Percentiles rank a stretch among this genome's conserved stretches.
Conservation (phyloP, 495 filamentous ascomycete genomes). For the Annulohypoxylon bovei region DNA sequence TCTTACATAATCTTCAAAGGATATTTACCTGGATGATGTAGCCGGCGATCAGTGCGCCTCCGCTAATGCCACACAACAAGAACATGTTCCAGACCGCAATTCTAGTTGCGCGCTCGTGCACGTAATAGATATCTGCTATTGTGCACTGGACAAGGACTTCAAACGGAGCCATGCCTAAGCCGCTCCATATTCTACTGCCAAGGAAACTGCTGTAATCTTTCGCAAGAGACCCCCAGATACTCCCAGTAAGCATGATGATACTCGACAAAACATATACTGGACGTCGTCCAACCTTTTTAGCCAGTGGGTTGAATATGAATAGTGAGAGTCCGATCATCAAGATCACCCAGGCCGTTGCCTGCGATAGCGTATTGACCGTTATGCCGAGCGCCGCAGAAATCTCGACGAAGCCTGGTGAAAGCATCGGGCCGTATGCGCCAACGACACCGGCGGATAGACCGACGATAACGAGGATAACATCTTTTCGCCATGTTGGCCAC, state of each 20-base stretch:
- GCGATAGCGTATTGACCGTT: conserved; percentile 45
- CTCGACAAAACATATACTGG: conserved; percentile 69
- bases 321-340: conserved; percentile 50
- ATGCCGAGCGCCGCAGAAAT: conserved; percentile 51
- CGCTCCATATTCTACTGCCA: conserved; percentile 58
- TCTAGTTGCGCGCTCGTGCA: conserved; percentile 71
- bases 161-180: conserved; percentile 66
- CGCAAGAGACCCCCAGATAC: conserved; percentile 69
- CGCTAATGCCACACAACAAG: conserved; percentile 62
- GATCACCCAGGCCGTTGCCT: conserved; percentile 52
- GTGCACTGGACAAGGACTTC: conserved; percentile 67
- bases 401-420: conserved; percentile 58
- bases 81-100: conserved; percentile 74
- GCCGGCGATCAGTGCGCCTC: conserved; percentile 61
- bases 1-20: background rate
- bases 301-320: conserved; percentile 70
- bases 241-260: conserved; percentile 65
- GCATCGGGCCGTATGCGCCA: conserved; percentile 66
- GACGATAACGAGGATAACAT: conserved; percentile 63
- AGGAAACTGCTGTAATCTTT: conserved; percentile 66
- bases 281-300: conserved; percentile 70
- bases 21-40: conserved; percentile 57
- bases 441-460: conserved; percentile 64
- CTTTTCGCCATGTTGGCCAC: conserved; percentile 65
- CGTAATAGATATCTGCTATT: conserved; percentile 68